These are phyloP conservation scores for Rubia peregrina DNA, from an alignment of 305 asterid genomes.

Conservation along the genomic window DNA sequence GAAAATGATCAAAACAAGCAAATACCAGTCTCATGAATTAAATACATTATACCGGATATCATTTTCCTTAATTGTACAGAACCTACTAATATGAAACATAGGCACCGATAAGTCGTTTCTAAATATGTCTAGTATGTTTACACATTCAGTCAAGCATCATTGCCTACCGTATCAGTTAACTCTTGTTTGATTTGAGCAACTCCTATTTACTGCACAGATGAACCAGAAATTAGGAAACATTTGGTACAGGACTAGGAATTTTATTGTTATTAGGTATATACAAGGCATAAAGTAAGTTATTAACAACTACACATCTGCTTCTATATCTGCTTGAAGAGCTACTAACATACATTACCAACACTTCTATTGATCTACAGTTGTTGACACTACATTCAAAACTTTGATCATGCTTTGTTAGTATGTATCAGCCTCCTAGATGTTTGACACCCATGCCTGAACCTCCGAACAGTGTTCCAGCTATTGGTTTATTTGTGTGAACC, in stretches of 20 bases:
- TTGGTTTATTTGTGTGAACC: conserved; percentile 1
- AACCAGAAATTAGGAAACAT: not conserved
- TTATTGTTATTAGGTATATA: not conserved
- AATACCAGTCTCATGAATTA: conserved; percentile 23
- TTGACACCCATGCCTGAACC: not conserved
- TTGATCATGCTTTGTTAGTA: conserved; percentile 1
- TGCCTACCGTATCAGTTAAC: not conserved
- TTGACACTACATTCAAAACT: not conserved
- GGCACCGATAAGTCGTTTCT: not conserved
- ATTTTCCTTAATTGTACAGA: not conserved
- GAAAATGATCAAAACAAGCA: conserved; percentile 27
- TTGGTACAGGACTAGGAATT: not conserved
- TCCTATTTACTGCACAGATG: not conserved
- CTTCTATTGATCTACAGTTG: not conserved
- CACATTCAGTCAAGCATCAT: not conserved
- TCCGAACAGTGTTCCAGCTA: conserved; percentile 7
- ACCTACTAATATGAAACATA: not conserved
- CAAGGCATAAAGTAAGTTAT: not conserved
- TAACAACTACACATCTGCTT: not conserved
- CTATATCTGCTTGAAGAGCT: not conserved
- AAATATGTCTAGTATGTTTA: not conserved
- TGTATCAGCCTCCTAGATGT: not conserved
- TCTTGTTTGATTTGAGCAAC: not conserved
- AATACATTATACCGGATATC: not conserved
- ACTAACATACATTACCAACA: not conserved